These are phyloP conservation scores for Plasmodium reichenowi DNA, from an alignment of 169 alveolate genomes.

Conservation along the genomic window DNA sequence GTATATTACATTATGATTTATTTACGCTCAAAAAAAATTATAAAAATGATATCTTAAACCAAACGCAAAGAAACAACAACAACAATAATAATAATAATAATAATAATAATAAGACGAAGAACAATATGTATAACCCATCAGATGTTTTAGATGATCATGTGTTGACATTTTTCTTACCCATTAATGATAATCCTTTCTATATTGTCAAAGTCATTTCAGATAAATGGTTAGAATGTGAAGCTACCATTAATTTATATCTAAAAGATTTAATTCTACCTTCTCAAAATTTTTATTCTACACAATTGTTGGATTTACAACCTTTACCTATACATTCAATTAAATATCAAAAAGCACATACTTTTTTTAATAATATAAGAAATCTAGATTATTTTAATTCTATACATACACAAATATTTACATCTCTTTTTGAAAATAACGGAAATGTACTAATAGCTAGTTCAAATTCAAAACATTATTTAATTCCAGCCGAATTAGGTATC, in stretches of 20 bases:
- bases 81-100: neutral
- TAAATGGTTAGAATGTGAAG: conserved; percentile 88
- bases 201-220: conserved; percentile 97
- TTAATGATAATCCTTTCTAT: conserved; percentile 93
- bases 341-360: conserved; percentile 89
- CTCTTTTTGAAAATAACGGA: conserved; percentile 78
- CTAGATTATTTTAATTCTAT: conserved; percentile 77
- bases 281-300: conserved; percentile 94
- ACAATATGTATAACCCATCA: neutral
- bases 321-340: conserved; percentile 92
- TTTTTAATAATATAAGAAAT: conserved; percentile 77
- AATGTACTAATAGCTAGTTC: conserved; percentile 83
- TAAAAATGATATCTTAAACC: neutral
- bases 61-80: neutral
- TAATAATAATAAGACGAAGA: neutral
- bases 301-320: conserved; percentile 95
- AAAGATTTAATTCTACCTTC: conserved; percentile 92
- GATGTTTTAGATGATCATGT: conserved; percentile 84
- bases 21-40: conserved; percentile 83
- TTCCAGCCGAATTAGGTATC: conserved; percentile 43
- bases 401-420: conserved; percentile 81
- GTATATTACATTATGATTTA: conserved; percentile 94
- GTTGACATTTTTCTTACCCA: conserved; percentile 95
- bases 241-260: conserved; percentile 81
- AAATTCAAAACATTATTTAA: conserved; percentile 31